Percentiles rank a stretch among this genome's conserved stretches.
Conservation (phyloP, 108 stramenopile species). For the Fistulifera pelliculosa region DNA sequence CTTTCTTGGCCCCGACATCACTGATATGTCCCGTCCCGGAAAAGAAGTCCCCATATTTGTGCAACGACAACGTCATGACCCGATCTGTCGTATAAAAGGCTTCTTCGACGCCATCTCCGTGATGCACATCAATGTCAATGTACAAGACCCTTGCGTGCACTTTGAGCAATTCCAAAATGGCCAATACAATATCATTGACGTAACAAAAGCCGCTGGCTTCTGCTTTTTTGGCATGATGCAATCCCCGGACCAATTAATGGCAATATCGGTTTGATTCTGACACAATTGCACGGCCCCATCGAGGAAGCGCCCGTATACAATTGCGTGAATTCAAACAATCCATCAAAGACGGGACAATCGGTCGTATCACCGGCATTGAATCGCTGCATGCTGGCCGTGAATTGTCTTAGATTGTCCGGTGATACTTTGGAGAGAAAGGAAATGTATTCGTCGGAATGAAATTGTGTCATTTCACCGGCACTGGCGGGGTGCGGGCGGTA, state of each 20-base stretch:
- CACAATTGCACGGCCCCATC: constrained; percentile 97
- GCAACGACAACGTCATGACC: constrained; percentile 98
- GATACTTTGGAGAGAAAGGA: constrained; percentile 84
- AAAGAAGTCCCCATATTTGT: constrained; percentile 99
- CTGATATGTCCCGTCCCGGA: constrained; percentile 96
- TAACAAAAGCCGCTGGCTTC: constrained; percentile 96
- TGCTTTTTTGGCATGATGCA: constrained; percentile 99
- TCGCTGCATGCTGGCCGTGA: constrained; percentile 61
- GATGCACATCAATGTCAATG: constrained; percentile 99
- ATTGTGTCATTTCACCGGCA: constrained; percentile 85
- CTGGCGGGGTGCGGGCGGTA: constrained; percentile 91
- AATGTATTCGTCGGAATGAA: constrained; percentile 96
- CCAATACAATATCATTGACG: constrained; percentile 98
- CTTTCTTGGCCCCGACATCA: constrained; percentile 93
- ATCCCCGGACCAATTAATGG: constrained; percentile 99
- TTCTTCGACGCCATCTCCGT: constrained; percentile 99
- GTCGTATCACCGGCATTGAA: constrained; percentile 96
- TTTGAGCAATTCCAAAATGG: constrained; percentile 98
- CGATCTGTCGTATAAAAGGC: constrained; percentile 99
- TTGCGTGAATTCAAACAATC: constrained; percentile 94
- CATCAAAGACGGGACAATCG: constrained; percentile 99
- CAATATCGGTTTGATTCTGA: constrained; percentile 87
- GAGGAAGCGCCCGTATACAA: constrained; percentile 92
- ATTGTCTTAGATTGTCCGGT: constrained; percentile 85
- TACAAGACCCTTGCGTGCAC: constrained; percentile 97